A percentile compares a stretch with the other conserved stretches of the same genome.
Conservation (phyloP, 1,284 basidiomycete genomes). For the Polyporus tsugae region DNA sequence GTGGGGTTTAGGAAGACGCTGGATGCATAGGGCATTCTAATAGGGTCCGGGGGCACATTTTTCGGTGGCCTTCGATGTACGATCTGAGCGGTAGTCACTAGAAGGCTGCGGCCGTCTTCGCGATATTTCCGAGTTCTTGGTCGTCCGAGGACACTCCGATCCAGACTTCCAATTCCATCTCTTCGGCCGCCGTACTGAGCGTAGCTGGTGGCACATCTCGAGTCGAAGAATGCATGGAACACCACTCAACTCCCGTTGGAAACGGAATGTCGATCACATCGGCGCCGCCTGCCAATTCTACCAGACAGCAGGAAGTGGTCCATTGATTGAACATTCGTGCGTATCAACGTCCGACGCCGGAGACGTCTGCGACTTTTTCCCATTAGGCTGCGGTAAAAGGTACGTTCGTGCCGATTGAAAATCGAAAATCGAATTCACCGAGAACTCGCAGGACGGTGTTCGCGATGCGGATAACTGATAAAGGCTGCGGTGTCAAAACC, state of each 20-base stretch:
- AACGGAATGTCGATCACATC: neutral
- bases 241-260: neutral
- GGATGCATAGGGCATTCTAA: neutral
- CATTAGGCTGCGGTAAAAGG: too few species aligned
- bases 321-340: neutral
- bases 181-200: neutral
- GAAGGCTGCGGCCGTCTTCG: neutral
- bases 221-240: neutral
- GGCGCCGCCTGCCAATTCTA: neutral
- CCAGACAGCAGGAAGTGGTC: neutral
- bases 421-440: neutral
- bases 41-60: too few species aligned
- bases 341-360: neutral
- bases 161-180: neutral
- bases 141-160: neutral
- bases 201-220: neutral
- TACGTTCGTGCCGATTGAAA: neutral
- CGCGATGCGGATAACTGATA: neutral
- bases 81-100: neutral
- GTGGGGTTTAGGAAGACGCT: constrained; percentile 13
- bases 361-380: neutral
- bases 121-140: neutral
- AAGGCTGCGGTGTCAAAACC: neutral
- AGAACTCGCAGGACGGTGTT: neutral
- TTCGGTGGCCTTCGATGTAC: neutral